Evolutionary conservation across 129 eudicot species (phyloP), one percentile per base, ranked within the genome.

Genomic region (Scalesia atractyloides): DNA sequence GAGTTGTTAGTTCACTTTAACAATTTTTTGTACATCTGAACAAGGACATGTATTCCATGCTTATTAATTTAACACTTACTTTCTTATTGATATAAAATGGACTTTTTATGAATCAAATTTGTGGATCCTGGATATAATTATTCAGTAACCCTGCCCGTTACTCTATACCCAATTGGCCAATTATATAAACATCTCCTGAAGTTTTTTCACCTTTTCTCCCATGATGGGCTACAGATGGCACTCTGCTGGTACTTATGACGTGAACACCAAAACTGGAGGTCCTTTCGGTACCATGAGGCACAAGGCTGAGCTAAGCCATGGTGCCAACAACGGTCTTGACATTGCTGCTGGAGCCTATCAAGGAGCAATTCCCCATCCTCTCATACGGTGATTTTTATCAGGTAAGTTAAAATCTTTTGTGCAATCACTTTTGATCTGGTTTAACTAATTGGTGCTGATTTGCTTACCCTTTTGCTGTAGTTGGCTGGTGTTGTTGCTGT

Each of bases 401-500:
- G 84, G 98, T 92, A 72, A 59, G n/a, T 22, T 72, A 59, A 24
- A 51, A 1, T 47, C 24, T 24, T 72, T 66, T 11, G 46, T 79
- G 8, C 24, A 33, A 24, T 9, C 44, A 18, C 22, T 33, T 19
- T 60, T 68, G 15, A 2, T 36, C 20, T 49, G 8, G 9, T 15
- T 56, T 7, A 1, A 37, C 41, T 26, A 44, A 14, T 52, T 9
- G 18, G 18, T 46, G 73, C 68, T 54, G 66, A 37, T 52, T 11
- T 46, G 6, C 34, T 12, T 62, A 46, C 57, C 0, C 11, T 30
- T 53, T 37, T 52, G 43, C 20, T 24, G 47, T 39, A 91, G 97
- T 71, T 91, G 83, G 96, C 96, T 76, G 97, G 97, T 46, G 85
- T 91, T 56, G 97, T 91, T 67, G n/a, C n/a, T n/a, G n/a, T n/a